Percentiles rank a stretch among this genome's conserved stretches.
These are phyloP conservation scores for Fomitiporia mediterranea DNA, from an alignment of 1,284 basidiomycete species.

Conservation along the genomic window DNA sequence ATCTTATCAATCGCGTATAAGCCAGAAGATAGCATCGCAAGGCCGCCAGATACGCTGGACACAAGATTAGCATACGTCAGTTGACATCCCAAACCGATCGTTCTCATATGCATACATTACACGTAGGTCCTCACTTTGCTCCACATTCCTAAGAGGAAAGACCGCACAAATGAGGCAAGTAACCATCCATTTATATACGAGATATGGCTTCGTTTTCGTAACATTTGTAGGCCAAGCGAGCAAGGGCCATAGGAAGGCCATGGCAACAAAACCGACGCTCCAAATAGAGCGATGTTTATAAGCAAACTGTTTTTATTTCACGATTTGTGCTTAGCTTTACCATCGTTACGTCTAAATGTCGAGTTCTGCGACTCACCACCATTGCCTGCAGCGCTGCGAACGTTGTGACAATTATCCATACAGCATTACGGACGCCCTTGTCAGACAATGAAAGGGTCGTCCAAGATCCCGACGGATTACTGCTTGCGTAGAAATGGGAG, in stretches of 20 bases:
- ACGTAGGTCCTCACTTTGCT: constrained; percentile 64
- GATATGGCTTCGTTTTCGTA: constrained; percentile 28
- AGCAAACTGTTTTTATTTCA: constrained; percentile 50
- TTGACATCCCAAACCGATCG: neutral
- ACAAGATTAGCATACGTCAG: neutral
- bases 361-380: constrained; percentile 53
- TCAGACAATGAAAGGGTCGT: neutral
- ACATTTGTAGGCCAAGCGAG: constrained; percentile 39
- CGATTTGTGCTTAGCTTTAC: no score
- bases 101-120: constrained; percentile 47
- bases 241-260: constrained; percentile 69
- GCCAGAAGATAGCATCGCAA: constrained; percentile 15
- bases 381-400: constrained; percentile 56
- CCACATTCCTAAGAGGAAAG: constrained; percentile 71
- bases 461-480: neutral
- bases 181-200: constrained; percentile 44
- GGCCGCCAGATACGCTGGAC: constrained; percentile 8
- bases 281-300: constrained; percentile 71
- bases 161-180: constrained; percentile 54
- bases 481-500: neutral
- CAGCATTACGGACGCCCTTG: constrained; percentile 16
- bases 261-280: constrained; percentile 61
- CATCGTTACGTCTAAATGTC: no score
- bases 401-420: constrained; percentile 31
- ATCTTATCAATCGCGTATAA: neutral